phyloP scores from a whole-genome alignment of 495 filamentous ascomycete species.

The Letharia columbiana region DNA sequence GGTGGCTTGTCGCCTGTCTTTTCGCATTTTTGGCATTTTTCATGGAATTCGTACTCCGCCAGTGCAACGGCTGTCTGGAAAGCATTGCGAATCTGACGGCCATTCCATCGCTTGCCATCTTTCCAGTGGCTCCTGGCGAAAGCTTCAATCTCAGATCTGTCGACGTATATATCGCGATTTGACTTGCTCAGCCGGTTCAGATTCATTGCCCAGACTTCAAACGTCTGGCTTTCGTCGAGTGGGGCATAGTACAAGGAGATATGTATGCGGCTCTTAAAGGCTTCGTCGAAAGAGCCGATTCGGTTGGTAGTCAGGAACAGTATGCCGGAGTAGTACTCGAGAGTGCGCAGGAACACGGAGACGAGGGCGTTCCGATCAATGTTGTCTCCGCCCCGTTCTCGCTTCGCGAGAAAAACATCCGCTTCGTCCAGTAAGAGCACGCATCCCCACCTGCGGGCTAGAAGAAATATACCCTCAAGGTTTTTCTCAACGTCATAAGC shows the following conservation, averaged over 20 bases:
- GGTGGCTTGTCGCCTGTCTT: neutral
- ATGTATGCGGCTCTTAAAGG: slow-evolving; percentile 45
- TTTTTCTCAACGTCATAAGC: slow-evolving; percentile 22
- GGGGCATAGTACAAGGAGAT: slow-evolving; percentile 23
- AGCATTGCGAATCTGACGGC: slow-evolving; percentile 37
- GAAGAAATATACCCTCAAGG: slow-evolving; percentile 37
- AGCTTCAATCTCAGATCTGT: neutral
- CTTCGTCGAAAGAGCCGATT: slow-evolving; percentile 37
- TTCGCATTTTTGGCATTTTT: neutral
- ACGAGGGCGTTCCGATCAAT: slow-evolving; percentile 26
- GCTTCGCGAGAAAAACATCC: slow-evolving; percentile 20
- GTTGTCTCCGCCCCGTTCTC: slow-evolving; percentile 29
- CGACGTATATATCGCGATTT: neutral
- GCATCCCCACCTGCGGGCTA: slow-evolving; percentile 25
- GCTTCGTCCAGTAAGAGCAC: slow-evolving; percentile 54
- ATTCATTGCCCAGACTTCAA: slow-evolving; percentile 14
- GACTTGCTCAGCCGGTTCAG: slow-evolving; percentile 1
- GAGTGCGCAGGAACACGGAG: slow-evolving; percentile 41
- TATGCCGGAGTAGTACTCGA: slow-evolving; percentile 51
- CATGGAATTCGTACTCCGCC: slow-evolving; percentile 27
- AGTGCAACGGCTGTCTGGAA: slow-evolving; percentile 36
- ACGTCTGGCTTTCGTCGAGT: slow-evolving; percentile 4
- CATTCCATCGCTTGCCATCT: slow-evolving; percentile 31
- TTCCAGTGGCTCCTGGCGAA: slow-evolving; percentile 13
- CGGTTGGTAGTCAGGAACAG: slow-evolving; percentile 49